phyloP scores from a whole-genome alignment of 75 land plant species.

The Cryptomeria japonica region DNA sequence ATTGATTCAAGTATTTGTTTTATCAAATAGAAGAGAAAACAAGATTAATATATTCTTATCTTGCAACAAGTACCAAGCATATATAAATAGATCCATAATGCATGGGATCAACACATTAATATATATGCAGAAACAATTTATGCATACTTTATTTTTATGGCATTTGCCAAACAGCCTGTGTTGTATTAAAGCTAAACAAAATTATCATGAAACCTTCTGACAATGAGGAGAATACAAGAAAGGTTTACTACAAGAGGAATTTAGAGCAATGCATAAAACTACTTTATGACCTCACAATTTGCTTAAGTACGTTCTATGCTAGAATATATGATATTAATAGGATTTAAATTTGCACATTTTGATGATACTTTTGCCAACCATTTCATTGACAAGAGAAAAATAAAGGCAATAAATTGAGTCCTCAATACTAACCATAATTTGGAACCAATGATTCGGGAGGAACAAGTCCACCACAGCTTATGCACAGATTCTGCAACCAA shows the following conservation, averaged over 20 bases:
- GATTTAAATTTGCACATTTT: neutral
- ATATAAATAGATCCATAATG: no score
- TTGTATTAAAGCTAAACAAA: no score
- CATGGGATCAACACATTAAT: no score
- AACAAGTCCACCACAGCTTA: constrained; percentile 17
- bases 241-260: neutral
- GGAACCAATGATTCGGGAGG: constrained; percentile 16
- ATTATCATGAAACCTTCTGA: no score
- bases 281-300: neutral
- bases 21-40: no score
- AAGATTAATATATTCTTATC: no score
- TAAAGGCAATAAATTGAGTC: neutral
- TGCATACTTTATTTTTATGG: no score
- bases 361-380: neutral
- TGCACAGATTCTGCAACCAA: constrained; percentile 18
- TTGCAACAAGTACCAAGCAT: no score
- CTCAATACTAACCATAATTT: constrained; percentile 13
- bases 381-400: neutral
- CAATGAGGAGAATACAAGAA: neutral
- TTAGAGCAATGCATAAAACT: neutral
- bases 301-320: neutral
- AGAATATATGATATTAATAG: neutral
- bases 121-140: no score
- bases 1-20: no score
- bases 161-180: no score